A percentile compares a stretch with the other conserved stretches of the same genome.
phyloP scores from a whole-genome alignment of 495 filamentous ascomycete genomes.

The Glarea lozoyensis region DNA sequence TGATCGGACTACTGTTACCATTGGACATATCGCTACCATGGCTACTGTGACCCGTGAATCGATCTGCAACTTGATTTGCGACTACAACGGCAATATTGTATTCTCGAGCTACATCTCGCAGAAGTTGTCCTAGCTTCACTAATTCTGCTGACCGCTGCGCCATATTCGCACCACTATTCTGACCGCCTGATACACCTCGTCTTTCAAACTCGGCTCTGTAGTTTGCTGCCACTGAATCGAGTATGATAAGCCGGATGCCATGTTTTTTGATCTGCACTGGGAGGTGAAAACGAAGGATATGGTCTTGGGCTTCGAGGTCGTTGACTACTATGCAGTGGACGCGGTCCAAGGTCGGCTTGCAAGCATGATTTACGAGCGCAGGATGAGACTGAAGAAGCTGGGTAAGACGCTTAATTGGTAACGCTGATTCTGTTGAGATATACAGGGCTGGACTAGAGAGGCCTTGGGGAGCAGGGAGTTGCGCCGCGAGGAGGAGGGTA shows the following conservation, averaged over 20 bases:
- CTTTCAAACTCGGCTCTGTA: slow-evolving; percentile 82
- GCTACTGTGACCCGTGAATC: slow-evolving; percentile 55
- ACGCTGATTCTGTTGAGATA: slow-evolving; percentile 86
- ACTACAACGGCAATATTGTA: slow-evolving; percentile 79
- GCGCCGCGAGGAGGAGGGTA: slow-evolving; percentile 68
- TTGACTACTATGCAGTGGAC: slow-evolving; percentile 62
- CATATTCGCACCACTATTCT: slow-evolving; percentile 16
- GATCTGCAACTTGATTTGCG: slow-evolving; percentile 92
- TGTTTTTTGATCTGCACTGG: slow-evolving; percentile 72
- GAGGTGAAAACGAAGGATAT: slow-evolving; percentile 85
- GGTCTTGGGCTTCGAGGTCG: slow-evolving; percentile 91
- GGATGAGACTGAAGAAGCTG: slow-evolving; percentile 70
- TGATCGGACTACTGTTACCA: slow-evolving; percentile 6
- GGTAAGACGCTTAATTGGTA: slow-evolving; percentile 69
- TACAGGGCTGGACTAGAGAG: slow-evolving; percentile 67
- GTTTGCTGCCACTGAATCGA: slow-evolving; percentile 91
- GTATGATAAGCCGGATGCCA: slow-evolving; percentile 67
- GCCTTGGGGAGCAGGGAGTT: slow-evolving; percentile 67
- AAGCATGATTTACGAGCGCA: slow-evolving; percentile 33
- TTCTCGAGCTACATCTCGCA: slow-evolving; percentile 64
- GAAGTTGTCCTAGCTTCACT: slow-evolving; percentile 60
- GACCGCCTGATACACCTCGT: slow-evolving; percentile 11
- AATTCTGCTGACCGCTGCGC: slow-evolving; percentile 54
- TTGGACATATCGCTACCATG: background rate
- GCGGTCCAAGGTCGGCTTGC: slow-evolving; percentile 54